These are phyloP conservation scores for Ascochyta rabiei DNA, from an alignment of 2,329 filamentous ascomycete genomes.

Conservation along the genomic window DNA sequence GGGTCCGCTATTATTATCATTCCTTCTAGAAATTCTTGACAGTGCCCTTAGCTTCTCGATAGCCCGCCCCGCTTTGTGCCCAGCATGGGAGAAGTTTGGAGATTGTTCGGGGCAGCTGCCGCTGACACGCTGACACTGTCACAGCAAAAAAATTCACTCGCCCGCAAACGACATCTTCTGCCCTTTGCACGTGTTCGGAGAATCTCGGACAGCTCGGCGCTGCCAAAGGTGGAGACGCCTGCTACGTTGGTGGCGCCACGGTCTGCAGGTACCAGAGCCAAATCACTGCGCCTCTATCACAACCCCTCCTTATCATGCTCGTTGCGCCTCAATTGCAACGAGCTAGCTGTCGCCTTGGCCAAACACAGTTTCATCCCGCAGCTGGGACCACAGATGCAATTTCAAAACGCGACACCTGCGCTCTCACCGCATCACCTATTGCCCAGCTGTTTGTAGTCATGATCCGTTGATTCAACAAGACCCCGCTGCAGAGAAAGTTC, in stretches of 20 bases:
- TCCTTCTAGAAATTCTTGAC: slow-evolving; percentile 32
- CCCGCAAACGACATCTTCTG: slow-evolving; percentile 24
- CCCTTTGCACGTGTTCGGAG: slow-evolving; percentile 20
- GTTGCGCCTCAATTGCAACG: background rate
- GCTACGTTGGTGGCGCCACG: slow-evolving; percentile 27
- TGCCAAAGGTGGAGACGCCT: slow-evolving; percentile 14
- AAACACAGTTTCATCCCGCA: slow-evolving; percentile 5
- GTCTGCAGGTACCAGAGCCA: slow-evolving; percentile 15
- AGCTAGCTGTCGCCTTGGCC: slow-evolving; percentile 3
- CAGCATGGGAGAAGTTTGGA: slow-evolving; percentile 21
- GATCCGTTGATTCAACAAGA: slow-evolving; percentile 17
- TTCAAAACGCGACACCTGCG: slow-evolving; percentile 7
- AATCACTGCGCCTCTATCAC: slow-evolving; percentile 16
- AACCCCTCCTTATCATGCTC: slow-evolving; percentile 13
- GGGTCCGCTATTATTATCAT: slow-evolving; percentile 38
- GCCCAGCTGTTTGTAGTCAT: slow-evolving; percentile 7
- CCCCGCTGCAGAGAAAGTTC: slow-evolving; percentile 22
- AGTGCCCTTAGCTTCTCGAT: slow-evolving; percentile 27
- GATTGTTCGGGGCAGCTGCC: slow-evolving; percentile 34
- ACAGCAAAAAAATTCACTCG: slow-evolving; percentile 27
- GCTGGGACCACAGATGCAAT: slow-evolving; percentile 8
- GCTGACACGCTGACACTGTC: slow-evolving; percentile 26
- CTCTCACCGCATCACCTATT: slow-evolving; percentile 14
- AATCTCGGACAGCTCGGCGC: slow-evolving; percentile 12
- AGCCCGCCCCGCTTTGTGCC: slow-evolving; percentile 34